Conservation (phyloP, 257 asterid species). For the Solanum habrochaites region DNA sequence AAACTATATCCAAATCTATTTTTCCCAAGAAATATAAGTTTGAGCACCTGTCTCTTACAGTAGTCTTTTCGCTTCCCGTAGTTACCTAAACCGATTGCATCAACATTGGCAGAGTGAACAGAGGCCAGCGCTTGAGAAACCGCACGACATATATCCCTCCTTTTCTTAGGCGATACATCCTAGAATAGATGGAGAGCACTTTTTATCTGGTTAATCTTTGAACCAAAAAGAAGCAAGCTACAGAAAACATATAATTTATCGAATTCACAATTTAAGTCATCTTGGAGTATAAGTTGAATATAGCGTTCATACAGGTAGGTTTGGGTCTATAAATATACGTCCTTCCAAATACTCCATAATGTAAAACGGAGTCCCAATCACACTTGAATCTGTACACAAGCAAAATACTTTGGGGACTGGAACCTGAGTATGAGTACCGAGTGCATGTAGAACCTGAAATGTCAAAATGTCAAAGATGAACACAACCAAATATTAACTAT, state of each 20-base stretch:
- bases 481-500: neutral
- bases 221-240: neutral
- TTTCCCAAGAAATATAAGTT: neutral
- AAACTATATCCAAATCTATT: neutral
- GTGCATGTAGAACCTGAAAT: constrained; percentile 76
- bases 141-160: constrained; percentile 56
- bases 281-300: neutral
- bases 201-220: neutral
- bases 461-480: neutral
- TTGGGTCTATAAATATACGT: constrained; percentile 75
- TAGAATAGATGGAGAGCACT: constrained; percentile 1
- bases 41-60: constrained; percentile 82
- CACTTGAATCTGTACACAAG: constrained; percentile 69
- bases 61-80: constrained; percentile 68
- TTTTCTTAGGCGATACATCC: constrained; percentile 62
- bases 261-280: neutral
- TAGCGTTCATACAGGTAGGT: constrained; percentile 50
- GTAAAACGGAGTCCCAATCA: constrained; percentile 92
- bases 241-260: neutral
- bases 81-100: constrained; percentile 57
- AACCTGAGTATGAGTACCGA: constrained; percentile 57
- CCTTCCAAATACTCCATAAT: constrained; percentile 97
- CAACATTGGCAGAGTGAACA: constrained; percentile 75
- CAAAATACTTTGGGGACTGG: constrained; percentile 91
- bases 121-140: constrained; percentile 80